Evolutionary conservation across 176 grass and related monocot species (phyloP), one percentile per base, ranked within the genome.

Genomic region (Avena sativa): DNA sequence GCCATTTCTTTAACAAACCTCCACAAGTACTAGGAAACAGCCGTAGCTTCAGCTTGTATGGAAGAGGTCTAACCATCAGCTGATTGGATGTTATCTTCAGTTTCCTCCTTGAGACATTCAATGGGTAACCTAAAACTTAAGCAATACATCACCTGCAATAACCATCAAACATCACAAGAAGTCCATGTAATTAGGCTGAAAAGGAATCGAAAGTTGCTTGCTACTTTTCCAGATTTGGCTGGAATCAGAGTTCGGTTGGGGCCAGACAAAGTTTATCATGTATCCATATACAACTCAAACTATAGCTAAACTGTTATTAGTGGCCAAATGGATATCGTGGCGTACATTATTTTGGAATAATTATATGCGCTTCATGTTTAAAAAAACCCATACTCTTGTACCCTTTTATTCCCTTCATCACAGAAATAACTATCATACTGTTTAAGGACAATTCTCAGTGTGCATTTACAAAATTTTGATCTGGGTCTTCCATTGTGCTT

Each of bases 71-170:
- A 55, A 16, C 56, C 51, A 17, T 80, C 43, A 81, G 71, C 86
- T 77, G 78, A 64, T 28, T 46, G 16, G 16, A 76, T 69, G 40
- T 70, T 50, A 81, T 77, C 79, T 53, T 72, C 44, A 63, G 43
- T 64, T 51, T 82, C 86, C 13, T 82, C 82, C 86, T 26, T 71
- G 0, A 91, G 86, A 53, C 86, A 91, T 80, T 92, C 90, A 81
- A 80, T 36, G 12, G 96, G 92, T 51, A 99, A 68, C 80, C 81
- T 91, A 84, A 96, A 99, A 88, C 97, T 99, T 67, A 99, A 93
- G 80, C 94, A 94, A 89, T 85, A 99, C 97, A 96, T 99, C 64
- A 85, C 92, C 97, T 96, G 89, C 60, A 87, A 86, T 21, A 81
- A 78, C 67, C 67, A 84, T 58, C 50, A 87, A 86, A 74, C 30